Percentiles rank a stretch among this genome's conserved stretches.
phyloP scores from a whole-genome alignment of 2,329 filamentous ascomycete genomes.

The Colletotrichum spaethianum region DNA sequence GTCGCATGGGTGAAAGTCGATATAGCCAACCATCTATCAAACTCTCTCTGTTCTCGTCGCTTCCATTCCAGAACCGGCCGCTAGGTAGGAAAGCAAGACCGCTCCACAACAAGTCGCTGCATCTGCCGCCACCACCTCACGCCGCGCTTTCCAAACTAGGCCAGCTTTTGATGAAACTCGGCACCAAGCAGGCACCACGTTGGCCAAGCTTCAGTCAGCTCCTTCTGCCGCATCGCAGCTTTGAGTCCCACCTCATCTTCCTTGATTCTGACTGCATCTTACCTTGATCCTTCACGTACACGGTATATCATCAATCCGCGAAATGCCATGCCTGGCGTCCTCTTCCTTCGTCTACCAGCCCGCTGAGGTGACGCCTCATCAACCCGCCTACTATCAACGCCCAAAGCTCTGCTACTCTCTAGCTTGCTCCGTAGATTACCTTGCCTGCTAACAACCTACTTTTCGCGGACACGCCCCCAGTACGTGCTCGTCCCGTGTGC shows the following conservation, averaged over 20 bases:
- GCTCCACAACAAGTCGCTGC: conserved; percentile 19
- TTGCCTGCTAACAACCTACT: neutral
- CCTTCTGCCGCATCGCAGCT: conserved; percentile 3
- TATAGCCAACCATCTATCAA: neutral
- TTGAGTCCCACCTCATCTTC: neutral
- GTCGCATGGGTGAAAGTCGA: neutral
- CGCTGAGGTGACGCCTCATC: conserved; percentile 11
- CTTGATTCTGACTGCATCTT: conserved; percentile 9
- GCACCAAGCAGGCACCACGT: conserved; percentile 17
- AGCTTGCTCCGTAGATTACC: neutral
- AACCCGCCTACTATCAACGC: neutral
- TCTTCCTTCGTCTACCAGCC: neutral
- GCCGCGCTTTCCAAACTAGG: neutral
- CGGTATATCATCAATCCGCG: neutral
- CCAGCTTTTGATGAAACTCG: conserved; percentile 1
- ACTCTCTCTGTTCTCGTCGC: conserved; percentile 12
- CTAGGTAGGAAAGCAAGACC: conserved; percentile 18
- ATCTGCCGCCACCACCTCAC: neutral
- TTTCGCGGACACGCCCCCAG: conserved; percentile 13
- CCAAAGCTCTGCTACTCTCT: neutral
- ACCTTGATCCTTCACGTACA: neutral
- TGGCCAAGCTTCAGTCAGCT: conserved; percentile 17
- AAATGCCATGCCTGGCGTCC: conserved; percentile 5
- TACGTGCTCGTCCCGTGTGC: conserved; percentile 23
- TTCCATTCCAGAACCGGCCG: conserved; percentile 22